Evolutionary conservation across 73 alveolate species (phyloP).

Genomic region (Symbiodinium natans): DNA sequence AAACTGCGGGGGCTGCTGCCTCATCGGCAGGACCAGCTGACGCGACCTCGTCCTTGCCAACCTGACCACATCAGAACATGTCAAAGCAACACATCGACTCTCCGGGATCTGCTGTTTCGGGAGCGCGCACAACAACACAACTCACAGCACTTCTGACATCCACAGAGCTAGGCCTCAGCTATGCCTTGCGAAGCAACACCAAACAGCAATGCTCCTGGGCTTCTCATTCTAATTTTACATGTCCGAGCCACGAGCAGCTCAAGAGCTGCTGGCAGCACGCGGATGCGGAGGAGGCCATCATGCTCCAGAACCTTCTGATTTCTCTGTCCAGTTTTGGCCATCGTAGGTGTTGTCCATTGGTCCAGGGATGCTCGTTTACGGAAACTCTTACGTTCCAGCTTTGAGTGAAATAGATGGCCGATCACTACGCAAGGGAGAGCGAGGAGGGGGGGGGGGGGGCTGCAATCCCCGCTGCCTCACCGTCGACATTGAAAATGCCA

Average conservation of each 20-base stretch:
- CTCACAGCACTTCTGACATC: too few relatives aligned
- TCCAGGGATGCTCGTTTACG: too few relatives aligned
- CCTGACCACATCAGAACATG: neutral
- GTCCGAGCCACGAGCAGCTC: conserved; percentile 23
- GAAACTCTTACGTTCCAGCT: neutral
- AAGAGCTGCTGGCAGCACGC: conserved; percentile 62
- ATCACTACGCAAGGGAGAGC: neutral
- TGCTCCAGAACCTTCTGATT: conserved; percentile 22
- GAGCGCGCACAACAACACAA: too few relatives aligned
- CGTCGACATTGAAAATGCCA: conserved; percentile 73
- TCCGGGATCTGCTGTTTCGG: too few relatives aligned
- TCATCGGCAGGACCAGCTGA: conserved; percentile 64
- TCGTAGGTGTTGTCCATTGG: too few relatives aligned
- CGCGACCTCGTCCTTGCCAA: conserved; percentile 54
- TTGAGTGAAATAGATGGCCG: neutral
- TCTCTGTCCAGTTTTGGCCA: too few relatives aligned
- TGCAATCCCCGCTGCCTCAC: conserved; percentile 15
- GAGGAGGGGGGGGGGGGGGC: neutral
- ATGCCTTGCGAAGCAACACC: too few relatives aligned
- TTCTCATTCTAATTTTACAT: too few relatives aligned
- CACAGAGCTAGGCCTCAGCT: too few relatives aligned
- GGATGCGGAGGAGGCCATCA: conserved; percentile 82
- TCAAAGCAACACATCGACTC: too few relatives aligned
- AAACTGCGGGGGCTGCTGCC: neutral
- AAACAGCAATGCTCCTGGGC: too few relatives aligned